Conservation (phyloP, 2,329 filamentous ascomycete genomes). For the Colletotrichum sp. region DNA sequence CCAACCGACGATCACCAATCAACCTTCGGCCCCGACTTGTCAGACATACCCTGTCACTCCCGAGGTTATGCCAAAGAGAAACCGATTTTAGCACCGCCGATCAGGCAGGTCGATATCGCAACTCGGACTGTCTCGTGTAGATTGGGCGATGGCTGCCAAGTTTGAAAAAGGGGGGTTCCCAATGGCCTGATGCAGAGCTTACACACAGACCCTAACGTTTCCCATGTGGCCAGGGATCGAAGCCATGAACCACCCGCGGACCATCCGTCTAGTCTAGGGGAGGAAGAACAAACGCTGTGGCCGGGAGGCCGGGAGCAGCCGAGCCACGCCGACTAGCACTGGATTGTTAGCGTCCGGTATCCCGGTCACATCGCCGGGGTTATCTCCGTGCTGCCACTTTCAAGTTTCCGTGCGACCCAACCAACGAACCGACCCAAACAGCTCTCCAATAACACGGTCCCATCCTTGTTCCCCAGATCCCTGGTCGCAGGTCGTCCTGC, state of each 20-base stretch:
- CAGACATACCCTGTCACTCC: not conserved
- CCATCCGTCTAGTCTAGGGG: not conserved
- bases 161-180: not conserved
- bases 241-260: not conserved
- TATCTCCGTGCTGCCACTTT: not conserved
- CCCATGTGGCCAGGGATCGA: not conserved
- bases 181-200: not conserved
- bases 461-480: conserved; percentile 5
- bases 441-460: not conserved
- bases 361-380: not conserved
- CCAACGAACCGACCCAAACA: not conserved
- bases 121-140: not conserved
- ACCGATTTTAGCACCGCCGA: not conserved
- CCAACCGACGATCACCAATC: not conserved
- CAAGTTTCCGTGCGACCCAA: not conserved
- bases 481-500: not conserved
- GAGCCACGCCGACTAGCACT: not conserved
- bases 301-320: conserved; percentile 6
- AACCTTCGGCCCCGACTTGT: not conserved
- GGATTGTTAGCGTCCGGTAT: not conserved
- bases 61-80: not conserved
- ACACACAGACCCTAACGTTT: not conserved
- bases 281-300: not conserved
- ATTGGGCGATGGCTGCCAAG: not conserved
- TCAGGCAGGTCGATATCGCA: not conserved